Evolutionary conservation across 2,329 filamentous ascomycete species (phyloP), one percentile per base, ranked within the genome.

Genomic region (Cladophialophora immunda): DNA sequence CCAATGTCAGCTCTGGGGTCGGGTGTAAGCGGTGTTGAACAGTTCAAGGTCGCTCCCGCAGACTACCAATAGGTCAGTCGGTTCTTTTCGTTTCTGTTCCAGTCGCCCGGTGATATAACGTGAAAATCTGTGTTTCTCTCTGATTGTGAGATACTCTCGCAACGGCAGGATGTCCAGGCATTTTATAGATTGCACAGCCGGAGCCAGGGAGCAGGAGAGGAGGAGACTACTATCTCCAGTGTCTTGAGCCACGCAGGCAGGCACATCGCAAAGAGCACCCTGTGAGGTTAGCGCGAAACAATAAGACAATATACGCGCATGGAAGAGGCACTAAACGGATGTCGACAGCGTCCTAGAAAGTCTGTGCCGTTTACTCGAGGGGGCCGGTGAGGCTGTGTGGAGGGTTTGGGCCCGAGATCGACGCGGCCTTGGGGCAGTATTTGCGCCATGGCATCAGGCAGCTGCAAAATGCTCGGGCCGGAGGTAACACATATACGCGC

Each of bases 381-480:
- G 36, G 36, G 13, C 15, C 29, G 56, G 29, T 58, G 57, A 50
- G 57, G 57, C 57, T 50, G 57, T 59, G 45, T 25, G 4, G 13
- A 29, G 36, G 38, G 22, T 29, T 38, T 19, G 25, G 36, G 52
- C 34, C 8, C n/a, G 57, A 30, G 22, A 59, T 59, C 38, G 38
- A 50, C 57, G 41, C 9, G 54, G 32, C 13, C 30, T 29, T 38
- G 19, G 34, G 55, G 55, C 41, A 47, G 41, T n/a, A 22, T 22
- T 11, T 19, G 7, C 41, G 41, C n/a, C 55, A 15, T 9, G 38
- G 38, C n/a, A 27, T 27, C 57, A 59, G 57, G 57, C 57, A 59
- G 36, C 36, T 45, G 38, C 57, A 3, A 59, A 59, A 59, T 38
- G 25, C 32, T 47, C 36, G 56, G 34, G 45, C 25, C 56, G 36